Evolutionary conservation across 768 basidiomycete species (phyloP), one percentile per base, ranked within the genome.

Genomic region (Lactarius akahatsu): DNA sequence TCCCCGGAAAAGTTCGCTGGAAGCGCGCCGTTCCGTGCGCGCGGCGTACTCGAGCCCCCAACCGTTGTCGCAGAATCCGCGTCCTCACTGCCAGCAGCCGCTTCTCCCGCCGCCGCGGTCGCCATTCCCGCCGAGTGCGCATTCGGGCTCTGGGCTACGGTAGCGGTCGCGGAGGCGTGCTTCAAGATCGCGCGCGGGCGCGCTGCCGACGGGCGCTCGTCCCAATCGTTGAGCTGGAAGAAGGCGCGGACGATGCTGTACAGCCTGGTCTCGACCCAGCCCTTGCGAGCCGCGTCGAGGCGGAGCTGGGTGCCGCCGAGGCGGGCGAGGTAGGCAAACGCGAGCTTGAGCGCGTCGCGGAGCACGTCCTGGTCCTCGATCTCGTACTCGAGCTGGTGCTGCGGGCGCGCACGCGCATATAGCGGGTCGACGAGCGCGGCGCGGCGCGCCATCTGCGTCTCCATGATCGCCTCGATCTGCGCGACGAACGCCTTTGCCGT

Each of bases 301-400:
- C 90, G 89, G 9, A 84, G 88, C 67, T 88, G 88, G 20, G 90
- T 91, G 50, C 96, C 89, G 74, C 98, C 95, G 71, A 99, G 80
- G 45, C 96, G 89, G 74, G 98, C 96, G 71, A 99, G 80, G 77
- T 93, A 92, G 3, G 92, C 92, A 72, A 98, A 86, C 40, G 90
- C 85, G 73, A 99, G 82, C 80, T 96, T 96, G 75, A 96, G 76
- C 28, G 86, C 83, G 73, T 99, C 97, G 74, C 93, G 92, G 64
- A 98, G 74, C 11, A 94, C 90, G 20, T 81, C 80, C 13, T 85
- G 79, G 74, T 96, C 91, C 43, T 86, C 87, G 62, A 97, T 72
- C 38, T 84, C 78, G 71, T 89, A 95, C 69, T 89, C 87, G 68
- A 96, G 82, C 72, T 99, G 96, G 73, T 92, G 87, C 60, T 85